Conservation (phyloP, 2,329 filamentous ascomycete species). For the Diplocarpon rosae region DNA sequence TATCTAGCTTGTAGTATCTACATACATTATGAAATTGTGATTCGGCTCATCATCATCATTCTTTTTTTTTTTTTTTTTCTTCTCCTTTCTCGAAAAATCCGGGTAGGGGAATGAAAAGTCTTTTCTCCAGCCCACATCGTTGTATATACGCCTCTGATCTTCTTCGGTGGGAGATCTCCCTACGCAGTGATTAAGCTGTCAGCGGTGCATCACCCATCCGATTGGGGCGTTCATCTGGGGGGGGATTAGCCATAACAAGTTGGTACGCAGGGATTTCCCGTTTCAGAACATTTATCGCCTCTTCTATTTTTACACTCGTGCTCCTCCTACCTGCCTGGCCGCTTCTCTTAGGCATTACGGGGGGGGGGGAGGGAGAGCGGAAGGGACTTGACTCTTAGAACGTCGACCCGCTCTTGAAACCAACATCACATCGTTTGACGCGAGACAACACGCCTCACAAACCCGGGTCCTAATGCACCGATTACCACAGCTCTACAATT, state of each 20-base stretch:
- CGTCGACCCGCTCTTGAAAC: constrained; percentile 7
- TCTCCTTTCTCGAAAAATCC: too few species aligned
- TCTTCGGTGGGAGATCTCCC: too few species aligned
- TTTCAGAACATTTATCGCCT: not conserved
- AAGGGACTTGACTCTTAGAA: constrained; percentile 11
- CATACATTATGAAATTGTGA: too few species aligned
- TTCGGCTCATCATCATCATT: too few species aligned
- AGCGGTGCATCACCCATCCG: not conserved
- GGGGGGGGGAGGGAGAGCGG: constrained; percentile 4
- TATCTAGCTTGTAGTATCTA: too few species aligned
- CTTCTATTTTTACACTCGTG: constrained; percentile 11
- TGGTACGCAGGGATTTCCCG: not conserved
- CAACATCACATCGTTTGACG: constrained; percentile 4
- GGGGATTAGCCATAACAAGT: not conserved
- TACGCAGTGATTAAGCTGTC: not conserved
- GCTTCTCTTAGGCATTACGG: constrained; percentile 4
- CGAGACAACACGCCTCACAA: constrained; percentile 5
- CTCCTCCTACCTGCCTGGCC: not conserved
- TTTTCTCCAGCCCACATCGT: too few species aligned
- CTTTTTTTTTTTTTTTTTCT: too few species aligned
- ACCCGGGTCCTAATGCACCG: constrained; percentile 9
- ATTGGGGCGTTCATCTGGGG: not conserved
- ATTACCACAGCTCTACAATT: constrained; percentile 3
- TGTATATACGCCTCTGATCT: too few species aligned
- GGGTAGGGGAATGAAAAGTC: too few species aligned